A percentile compares a stretch with the other conserved stretches of the same genome.
These are phyloP conservation scores for Phytopythium vexans DNA, from an alignment of 352 stramenopile species.

Conservation along the genomic window DNA sequence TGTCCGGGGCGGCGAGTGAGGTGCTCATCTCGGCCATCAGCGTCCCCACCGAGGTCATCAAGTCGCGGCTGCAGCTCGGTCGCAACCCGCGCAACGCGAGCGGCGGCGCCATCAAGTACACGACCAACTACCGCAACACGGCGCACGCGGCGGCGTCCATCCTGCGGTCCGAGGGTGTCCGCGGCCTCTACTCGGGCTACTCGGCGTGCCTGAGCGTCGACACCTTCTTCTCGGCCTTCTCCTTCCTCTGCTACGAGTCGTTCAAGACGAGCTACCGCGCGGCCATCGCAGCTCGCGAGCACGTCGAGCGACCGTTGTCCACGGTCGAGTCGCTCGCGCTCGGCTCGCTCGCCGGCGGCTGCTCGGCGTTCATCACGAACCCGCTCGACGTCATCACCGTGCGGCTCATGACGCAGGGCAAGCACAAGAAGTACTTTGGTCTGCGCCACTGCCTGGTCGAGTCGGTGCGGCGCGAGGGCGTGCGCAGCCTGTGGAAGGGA, in stretches of 20 bases:
- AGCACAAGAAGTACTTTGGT: constrained; percentile 56
- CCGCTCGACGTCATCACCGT: constrained; percentile 78
- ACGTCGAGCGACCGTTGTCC: constrained; percentile 35
- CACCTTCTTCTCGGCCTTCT: constrained; percentile 78
- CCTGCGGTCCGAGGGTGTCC: constrained; percentile 53
- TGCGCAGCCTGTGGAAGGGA: constrained; percentile 66
- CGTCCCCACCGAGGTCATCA: constrained; percentile 81
- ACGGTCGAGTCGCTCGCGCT: constrained; percentile 54
- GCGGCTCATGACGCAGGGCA: constrained; percentile 81
- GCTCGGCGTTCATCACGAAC: constrained; percentile 74
- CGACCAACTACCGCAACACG: constrained; percentile 67
- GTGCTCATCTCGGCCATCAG: constrained; percentile 64
- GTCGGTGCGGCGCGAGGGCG: constrained; percentile 53
- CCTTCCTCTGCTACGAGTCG: constrained; percentile 84
- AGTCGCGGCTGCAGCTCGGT: constrained; percentile 70
- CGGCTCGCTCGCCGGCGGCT: constrained; percentile 55
- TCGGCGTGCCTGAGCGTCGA: constrained; percentile 77
- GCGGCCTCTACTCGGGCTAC: constrained; percentile 71
- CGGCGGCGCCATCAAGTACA: constrained; percentile 63
- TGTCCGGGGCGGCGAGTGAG: constrained; percentile 62
- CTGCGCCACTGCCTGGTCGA: constrained; percentile 56
- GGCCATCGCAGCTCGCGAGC: constrained; percentile 21
- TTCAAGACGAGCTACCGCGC: constrained; percentile 50
- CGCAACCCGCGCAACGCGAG: constrained; percentile 67
- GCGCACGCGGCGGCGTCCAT: constrained; percentile 62